phyloP scores from a whole-genome alignment of 768 basidiomycete species.

The Leccinum subgranulosum region DNA sequence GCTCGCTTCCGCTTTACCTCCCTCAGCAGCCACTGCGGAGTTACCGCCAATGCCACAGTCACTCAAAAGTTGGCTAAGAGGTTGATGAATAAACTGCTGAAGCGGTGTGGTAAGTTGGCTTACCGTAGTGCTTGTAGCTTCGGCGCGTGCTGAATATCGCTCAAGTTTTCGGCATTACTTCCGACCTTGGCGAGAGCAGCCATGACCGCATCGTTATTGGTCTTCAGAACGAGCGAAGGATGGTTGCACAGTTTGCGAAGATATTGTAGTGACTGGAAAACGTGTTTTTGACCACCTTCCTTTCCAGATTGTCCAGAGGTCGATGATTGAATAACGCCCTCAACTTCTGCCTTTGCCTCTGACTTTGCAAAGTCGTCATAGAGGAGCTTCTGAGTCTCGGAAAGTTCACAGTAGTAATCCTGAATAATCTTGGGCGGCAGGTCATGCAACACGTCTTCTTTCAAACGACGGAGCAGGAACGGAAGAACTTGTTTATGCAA shows the following conservation, averaged over 20 bases:
- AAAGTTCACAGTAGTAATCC: constrained; percentile 98
- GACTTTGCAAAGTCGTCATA: constrained; percentile 94
- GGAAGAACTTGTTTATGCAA: constrained; percentile 99
- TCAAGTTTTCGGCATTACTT: constrained; percentile 44
- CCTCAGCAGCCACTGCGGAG: constrained; percentile 43
- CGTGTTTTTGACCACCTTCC: constrained; percentile 67
- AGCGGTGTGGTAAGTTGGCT: constrained; percentile 20
- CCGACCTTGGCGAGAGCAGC: constrained; percentile 57
- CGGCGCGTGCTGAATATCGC: constrained; percentile 88
- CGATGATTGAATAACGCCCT: constrained; percentile 57
- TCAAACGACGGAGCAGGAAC: constrained; percentile 91
- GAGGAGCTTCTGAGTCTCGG: constrained; percentile 87
- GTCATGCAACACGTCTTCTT: constrained; percentile 95
- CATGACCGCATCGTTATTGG: constrained; percentile 53
- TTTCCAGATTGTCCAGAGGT: constrained; percentile 32
- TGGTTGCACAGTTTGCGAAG: constrained; percentile 98
- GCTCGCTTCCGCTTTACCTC: constrained; percentile 63
- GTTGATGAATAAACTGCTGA: constrained; percentile 3
- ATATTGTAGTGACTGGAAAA: constrained; percentile 97
- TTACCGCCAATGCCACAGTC: constrained; percentile 90
- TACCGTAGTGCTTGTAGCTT: constrained; percentile 91
- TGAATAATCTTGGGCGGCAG: constrained; percentile 99
- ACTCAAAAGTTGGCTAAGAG: constrained; percentile 76
- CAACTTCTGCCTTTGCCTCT: constrained; percentile 59
- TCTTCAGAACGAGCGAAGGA: constrained; percentile 86